Base-by-base conservation (phyloP, 73 alveolate species). In the Paramecium octaurelia region DNA sequence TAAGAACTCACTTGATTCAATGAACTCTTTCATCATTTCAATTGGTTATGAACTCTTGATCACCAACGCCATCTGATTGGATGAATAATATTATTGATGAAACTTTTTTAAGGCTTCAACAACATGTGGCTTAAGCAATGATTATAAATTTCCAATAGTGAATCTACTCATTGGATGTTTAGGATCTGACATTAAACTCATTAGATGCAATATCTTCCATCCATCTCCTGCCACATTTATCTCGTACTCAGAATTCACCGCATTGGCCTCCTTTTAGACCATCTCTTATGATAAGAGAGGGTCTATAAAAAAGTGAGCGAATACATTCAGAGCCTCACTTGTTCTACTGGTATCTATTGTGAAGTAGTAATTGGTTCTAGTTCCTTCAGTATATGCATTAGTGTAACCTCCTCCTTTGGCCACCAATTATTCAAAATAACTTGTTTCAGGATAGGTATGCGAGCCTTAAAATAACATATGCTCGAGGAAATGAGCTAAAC, bases 401-500 rank as follows among this genome's bases (percentile, higher is more conserved):
- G 88, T 87, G 9, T 69, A 64, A 10, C 93, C 93, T 7, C 93
- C 93, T 12, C 93, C 85, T 35, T 64, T 87, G 18, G 93, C 83
- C 6, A 87, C 42, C 7, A 87, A 11, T 35, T 27, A 50, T 24
- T 87, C 85, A 58, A 87, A 87, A 20, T 48, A 71, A 64, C 85
- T 76, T 59, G 83, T 76, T 64, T 87, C 24, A 12, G 93, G 93
- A 29, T 87, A 87, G 1, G 60, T 64, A 34, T 87, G 76, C 18
- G 88, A 60, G 9, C 93, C 95, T 96, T 70, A 71, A 58, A 12
- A 95, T 92, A 85, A 94, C 99, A 59, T 73, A 83, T 70, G 96
- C 86, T 44, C 95, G 29, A 38, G 96, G 95, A 58, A 93, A 92
- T 94, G 94, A 70, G 94, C 96, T 21, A 92, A 70, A n/a, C 98